These are phyloP conservation scores for Limtongozyma cylindracea DNA, from an alignment of 805 yeast species.

Conservation along the genomic window DNA sequence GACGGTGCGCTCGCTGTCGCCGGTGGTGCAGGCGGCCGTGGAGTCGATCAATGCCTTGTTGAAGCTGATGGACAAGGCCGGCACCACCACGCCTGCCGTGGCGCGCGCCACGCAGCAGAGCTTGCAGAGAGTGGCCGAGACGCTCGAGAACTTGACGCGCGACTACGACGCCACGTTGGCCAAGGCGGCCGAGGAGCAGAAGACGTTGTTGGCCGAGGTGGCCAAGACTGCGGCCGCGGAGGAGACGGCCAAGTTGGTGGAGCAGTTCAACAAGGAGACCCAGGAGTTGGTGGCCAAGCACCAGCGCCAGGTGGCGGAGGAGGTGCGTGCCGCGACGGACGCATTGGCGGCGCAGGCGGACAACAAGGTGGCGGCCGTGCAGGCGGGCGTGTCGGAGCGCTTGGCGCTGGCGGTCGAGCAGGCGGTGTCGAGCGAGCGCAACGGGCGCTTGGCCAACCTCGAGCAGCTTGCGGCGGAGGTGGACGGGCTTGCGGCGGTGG, in stretches of 20 bases:
- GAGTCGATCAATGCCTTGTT: too few species aligned
- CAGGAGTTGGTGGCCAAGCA: slow-evolving; percentile 31
- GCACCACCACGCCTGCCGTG: slow-evolving; percentile 6
- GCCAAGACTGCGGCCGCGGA: too few species aligned
- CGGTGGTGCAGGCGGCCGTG: too few species aligned
- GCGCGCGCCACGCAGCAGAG: slow-evolving; percentile 9
- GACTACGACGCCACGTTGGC: slow-evolving; percentile 12
- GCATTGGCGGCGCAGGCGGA: slow-evolving; percentile 46
- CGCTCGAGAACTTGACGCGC: slow-evolving; percentile 9
- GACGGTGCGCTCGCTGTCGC: slow-evolving; percentile 11
- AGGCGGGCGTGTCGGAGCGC: slow-evolving; percentile 42
- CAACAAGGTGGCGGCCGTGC: slow-evolving; percentile 42
- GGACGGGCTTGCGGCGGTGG: slow-evolving; percentile 28
- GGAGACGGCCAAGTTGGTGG: slow-evolving; percentile 28
- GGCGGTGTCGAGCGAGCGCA: slow-evolving; percentile 24
- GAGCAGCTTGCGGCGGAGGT: slow-evolving; percentile 29
- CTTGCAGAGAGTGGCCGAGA: slow-evolving; percentile 8
- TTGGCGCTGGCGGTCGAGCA: slow-evolving; percentile 31
- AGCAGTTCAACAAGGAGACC: slow-evolving; percentile 38
- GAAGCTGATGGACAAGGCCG: too few species aligned
- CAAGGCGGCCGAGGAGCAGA: slow-evolving; percentile 10
- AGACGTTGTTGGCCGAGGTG: too few species aligned
- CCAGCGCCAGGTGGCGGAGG: slow-evolving; percentile 27
- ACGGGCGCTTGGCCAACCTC: slow-evolving; percentile 51
- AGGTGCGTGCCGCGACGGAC: slow-evolving; percentile 41